These are phyloP conservation scores for Geotrichum armillariae DNA, from an alignment of 1,139 yeast species.

Conservation along the genomic window DNA sequence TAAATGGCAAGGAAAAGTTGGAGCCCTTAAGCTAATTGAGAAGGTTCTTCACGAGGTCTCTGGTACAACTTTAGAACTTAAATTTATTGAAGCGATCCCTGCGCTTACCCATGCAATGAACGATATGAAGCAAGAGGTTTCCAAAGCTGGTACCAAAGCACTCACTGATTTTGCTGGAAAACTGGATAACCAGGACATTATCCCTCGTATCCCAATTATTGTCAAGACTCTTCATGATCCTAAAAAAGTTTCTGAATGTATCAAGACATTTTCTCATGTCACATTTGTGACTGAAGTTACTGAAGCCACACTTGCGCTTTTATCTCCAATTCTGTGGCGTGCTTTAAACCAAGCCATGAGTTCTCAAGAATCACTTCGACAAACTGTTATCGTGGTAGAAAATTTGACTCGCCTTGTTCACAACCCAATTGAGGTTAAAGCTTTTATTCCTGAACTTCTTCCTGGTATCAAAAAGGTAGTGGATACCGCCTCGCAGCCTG, in stretches of 20 bases:
- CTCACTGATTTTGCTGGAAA: constrained; percentile 73
- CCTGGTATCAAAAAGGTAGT: constrained; percentile 92
- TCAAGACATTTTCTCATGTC: constrained; percentile 85
- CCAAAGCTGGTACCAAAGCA: constrained; percentile 76
- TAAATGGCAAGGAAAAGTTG: constrained; percentile 90
- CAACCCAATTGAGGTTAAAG: constrained; percentile 87
- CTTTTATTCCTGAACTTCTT: constrained; percentile 76
- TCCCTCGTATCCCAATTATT: constrained; percentile 81
- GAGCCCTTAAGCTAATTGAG: constrained; percentile 72
- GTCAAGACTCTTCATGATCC: constrained; percentile 91
- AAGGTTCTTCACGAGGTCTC: constrained; percentile 78
- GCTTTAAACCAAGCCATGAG: constrained; percentile 87
- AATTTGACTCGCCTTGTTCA: constrained; percentile 94
- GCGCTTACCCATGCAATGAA: constrained; percentile 85
- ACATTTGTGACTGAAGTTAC: constrained; percentile 99
- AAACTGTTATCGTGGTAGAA: constrained; percentile 94
- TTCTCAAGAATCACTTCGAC: constrained; percentile 94
- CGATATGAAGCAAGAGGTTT: constrained; percentile 94
- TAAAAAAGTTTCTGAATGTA: constrained; percentile 81
- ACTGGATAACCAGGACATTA: constrained; percentile 88
- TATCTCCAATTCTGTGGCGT: constrained; percentile 90
- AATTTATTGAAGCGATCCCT: constrained; percentile 79
- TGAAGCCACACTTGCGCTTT: constrained; percentile 85
- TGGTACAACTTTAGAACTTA: constrained; percentile 78
- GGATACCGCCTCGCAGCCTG: constrained; percentile 91